Percentiles rank a stretch among this genome's conserved stretches.
Conservation (phyloP, 495 filamentous ascomycete species). For the Jackrogersella minutella region DNA sequence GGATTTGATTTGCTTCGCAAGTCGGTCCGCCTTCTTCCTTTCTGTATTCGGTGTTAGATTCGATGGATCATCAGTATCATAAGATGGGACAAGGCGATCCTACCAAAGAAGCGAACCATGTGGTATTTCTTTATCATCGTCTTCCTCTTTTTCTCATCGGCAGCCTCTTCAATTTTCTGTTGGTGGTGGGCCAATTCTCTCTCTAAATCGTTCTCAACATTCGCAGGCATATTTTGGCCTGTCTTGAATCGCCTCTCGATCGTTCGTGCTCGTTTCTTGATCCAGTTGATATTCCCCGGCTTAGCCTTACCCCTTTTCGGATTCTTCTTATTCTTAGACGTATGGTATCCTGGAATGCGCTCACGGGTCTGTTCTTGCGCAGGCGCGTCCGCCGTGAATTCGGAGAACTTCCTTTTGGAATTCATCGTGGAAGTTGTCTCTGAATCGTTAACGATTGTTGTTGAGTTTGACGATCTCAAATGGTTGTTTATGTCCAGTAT, state of each 20-base stretch:
- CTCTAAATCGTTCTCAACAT: conserved; percentile 78
- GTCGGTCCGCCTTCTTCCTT: conserved; percentile 80
- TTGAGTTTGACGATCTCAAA: not conserved
- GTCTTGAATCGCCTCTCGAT: conserved; percentile 68
- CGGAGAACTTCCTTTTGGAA: conserved; percentile 46
- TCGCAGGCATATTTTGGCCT: conserved; percentile 70
- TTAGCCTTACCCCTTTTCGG: conserved; percentile 37
- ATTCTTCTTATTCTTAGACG: conserved; percentile 48
- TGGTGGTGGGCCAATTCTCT: conserved; percentile 80
- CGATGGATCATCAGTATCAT: not conserved
- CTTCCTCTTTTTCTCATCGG: conserved; percentile 66
- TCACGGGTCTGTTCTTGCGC: conserved; percentile 27
- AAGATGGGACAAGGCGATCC: conserved; percentile 16
- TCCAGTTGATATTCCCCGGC: conserved; percentile 48
- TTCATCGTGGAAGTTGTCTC: conserved; percentile 36
- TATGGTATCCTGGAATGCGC: conserved; percentile 37
- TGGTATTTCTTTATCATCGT: conserved; percentile 88
- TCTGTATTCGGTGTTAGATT: conserved; percentile 59
- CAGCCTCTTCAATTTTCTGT: conserved; percentile 68
- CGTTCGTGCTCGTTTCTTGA: conserved; percentile 68
- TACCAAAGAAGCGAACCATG: conserved; percentile 91
- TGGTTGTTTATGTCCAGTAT: not conserved
- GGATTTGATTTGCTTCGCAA: conserved; percentile 69
- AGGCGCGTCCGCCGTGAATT: conserved; percentile 39
- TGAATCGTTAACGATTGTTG: not conserved